phyloP scores from a whole-genome alignment of 148 eudicot species.

The Gaultheria prostrata region DNA sequence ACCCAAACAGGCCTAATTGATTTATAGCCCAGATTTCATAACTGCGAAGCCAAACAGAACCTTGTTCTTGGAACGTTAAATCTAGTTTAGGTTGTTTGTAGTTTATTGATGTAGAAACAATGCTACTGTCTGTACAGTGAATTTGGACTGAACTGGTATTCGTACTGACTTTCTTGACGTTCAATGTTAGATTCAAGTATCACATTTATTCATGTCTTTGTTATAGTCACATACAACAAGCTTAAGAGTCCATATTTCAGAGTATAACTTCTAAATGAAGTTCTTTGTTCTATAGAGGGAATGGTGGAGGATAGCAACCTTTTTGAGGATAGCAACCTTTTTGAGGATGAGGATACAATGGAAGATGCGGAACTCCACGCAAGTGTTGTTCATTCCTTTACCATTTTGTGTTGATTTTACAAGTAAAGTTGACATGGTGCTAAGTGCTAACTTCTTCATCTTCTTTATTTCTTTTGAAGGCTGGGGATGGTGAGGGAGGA shows the following conservation, averaged over 20 bases:
- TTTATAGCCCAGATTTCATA: neutral
- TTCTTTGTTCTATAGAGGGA: slow-evolving; percentile 40
- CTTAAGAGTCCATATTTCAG: neutral
- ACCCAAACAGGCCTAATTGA: neutral
- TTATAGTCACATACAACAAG: neutral
- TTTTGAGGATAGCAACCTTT: slow-evolving; percentile 56
- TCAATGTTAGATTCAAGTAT: neutral
- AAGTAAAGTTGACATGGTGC: neutral
- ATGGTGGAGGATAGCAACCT: slow-evolving; percentile 44
- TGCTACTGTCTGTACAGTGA: neutral
- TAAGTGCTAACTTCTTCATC: neutral
- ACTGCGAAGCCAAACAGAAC: neutral
- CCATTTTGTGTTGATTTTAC: neutral
- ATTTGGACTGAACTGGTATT: neutral
- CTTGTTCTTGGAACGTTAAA: neutral
- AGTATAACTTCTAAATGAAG: neutral
- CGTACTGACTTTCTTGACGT: neutral
- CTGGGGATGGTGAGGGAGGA: slow-evolving; percentile 93
- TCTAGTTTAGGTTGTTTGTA: neutral
- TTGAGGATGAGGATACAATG: slow-evolving; percentile 52
- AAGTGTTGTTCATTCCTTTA: slow-evolving; percentile 22
- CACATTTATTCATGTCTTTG: neutral
- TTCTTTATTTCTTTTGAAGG: slow-evolving; percentile 34
- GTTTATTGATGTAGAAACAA: neutral
- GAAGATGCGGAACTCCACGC: slow-evolving; percentile 64